Evolutionary conservation across 371 early-diverging fungal species (phyloP), one percentile per base, ranked within the genome.

Genomic region (Lichtheimia hyalospora): DNA sequence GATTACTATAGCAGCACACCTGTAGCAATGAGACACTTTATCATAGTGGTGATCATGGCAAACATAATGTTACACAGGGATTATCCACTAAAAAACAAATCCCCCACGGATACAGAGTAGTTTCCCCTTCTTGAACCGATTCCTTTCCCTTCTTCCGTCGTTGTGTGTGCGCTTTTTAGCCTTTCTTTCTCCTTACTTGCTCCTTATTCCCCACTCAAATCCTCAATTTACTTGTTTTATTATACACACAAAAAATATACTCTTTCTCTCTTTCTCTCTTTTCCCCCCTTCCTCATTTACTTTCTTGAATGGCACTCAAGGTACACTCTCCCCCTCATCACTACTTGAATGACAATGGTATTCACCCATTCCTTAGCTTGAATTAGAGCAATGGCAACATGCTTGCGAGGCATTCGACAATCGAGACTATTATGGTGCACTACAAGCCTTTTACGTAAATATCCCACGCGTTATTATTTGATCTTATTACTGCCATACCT

Each of bases 311-410:
- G 66, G 66, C 61, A 18, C 61, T 66, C 58, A 66, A 66, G 61
- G 66, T 54, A 66, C 54, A n/a, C n/a, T n/a, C n/a, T n/a, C 21
- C n/a, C 41, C 13, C 28, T 39, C 42, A 27, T 43, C 41, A 42
- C 24, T 20, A 34, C 24, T 27, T 27, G n/a, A 25, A 57, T n/a
- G n/a, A 16, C 20, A 28, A 41, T 20, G 15, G n/a, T 43, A 54
- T 28, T n/a, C 18, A 3, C 24, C 13, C n/a, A 20, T 18, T 55
- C 34, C 16, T 16, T 53, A 80, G 80, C 67, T 74, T 58, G 81
- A 81, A 61, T 61, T 75, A 28, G 74, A 77, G 62, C 77, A 81
- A 67, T 81, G 81, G 81, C 70, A 70, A 49, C 62, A 67, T 53
- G 81, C 70, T 10, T 81, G 78, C 68, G 58, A 57, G 56, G 76